These are phyloP conservation scores for Ophiostoma sp. DNA, from an alignment of 2,329 filamentous ascomycete species.

Conservation along the genomic window DNA sequence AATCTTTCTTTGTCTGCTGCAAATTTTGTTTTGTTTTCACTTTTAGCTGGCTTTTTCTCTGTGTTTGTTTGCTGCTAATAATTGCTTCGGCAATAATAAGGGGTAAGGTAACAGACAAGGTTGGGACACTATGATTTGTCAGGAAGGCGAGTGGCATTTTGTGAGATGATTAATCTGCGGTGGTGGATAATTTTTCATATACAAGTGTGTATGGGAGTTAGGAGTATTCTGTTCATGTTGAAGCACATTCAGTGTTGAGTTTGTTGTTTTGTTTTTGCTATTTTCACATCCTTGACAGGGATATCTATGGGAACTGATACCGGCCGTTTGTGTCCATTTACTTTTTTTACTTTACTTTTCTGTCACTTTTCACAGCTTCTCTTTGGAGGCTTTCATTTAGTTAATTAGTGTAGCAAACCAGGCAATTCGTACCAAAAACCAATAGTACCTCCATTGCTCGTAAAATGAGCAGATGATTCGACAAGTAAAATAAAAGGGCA, in stretches of 20 bases:
- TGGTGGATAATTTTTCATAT: not conserved
- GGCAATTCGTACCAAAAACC: not conserved
- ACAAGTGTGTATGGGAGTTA: slow-evolving; percentile 3
- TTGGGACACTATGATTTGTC: not conserved
- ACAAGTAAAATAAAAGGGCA: not conserved
- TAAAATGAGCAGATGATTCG: not conserved
- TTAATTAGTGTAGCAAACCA: not conserved
- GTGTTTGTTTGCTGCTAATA: not conserved
- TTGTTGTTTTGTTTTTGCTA: not conserved
- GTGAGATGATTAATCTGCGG: not conserved
- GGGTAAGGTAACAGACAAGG: not conserved
- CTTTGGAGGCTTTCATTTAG: not conserved
- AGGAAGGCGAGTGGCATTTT: not conserved
- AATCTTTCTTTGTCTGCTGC: not conserved
- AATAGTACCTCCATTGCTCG: not conserved
- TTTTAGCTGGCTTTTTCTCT: not conserved
- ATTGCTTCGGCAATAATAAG: not conserved
- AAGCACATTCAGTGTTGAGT: not conserved
- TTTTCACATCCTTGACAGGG: not conserved
- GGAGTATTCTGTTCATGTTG: not conserved
- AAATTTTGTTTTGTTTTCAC: not conserved
- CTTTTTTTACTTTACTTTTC: not conserved
- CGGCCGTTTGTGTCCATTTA: not conserved
- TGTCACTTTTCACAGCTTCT: not conserved
- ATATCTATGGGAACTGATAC: slow-evolving; percentile 9